Conservation (phyloP, 2,329 filamentous ascomycete species). For the Sordariomycetes sp. region DNA sequence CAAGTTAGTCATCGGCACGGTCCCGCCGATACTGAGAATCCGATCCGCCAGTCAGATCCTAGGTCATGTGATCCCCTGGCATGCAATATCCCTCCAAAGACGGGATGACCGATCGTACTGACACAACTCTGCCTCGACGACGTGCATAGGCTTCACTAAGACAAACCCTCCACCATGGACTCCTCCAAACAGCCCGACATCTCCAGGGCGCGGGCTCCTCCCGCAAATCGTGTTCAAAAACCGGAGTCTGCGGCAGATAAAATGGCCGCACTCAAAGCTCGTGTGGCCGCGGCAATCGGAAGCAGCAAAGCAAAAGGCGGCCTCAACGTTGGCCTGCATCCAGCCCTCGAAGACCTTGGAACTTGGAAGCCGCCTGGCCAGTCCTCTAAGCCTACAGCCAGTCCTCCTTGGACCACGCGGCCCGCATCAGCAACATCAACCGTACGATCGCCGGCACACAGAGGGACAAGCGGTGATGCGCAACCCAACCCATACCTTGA, state of each 20-base stretch:
- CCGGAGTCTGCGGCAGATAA: constrained; percentile 37
- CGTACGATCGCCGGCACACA: constrained; percentile 8
- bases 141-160: no score
- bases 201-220: background rate
- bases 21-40: background rate
- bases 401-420: constrained; percentile 18
- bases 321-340: constrained; percentile 64
- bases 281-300: constrained; percentile 63
- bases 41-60: background rate
- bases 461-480: constrained; percentile 10
- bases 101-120: no score
- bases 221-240: background rate
- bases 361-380: constrained; percentile 26
- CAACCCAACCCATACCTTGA: constrained; percentile 70
- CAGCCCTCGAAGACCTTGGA: constrained; percentile 50
- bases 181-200: background rate
- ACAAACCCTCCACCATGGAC: background rate
- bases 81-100: no score
- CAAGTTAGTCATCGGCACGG: background rate
- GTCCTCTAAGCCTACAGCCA: constrained; percentile 12
- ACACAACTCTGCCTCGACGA: no score
- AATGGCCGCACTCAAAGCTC: constrained; percentile 65
- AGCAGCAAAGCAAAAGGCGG: constrained; percentile 49
- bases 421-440: constrained; percentile 11
- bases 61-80: background rate